Percentiles rank a stretch among this genome's conserved stretches.
phyloP scores from a whole-genome alignment of 176 grass and related monocot species.

The Ensete ventricosum region DNA sequence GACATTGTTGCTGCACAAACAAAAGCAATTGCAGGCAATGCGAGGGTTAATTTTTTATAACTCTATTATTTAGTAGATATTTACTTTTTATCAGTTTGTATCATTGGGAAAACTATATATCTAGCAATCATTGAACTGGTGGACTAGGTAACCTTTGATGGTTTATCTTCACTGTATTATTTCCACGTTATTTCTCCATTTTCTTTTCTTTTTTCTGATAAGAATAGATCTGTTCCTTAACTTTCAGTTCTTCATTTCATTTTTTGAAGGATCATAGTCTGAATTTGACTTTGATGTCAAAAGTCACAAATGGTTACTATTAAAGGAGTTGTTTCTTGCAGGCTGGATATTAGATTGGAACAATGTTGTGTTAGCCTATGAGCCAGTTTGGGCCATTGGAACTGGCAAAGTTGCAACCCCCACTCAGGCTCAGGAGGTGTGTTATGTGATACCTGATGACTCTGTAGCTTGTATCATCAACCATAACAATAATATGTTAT shows the following conservation, averaged over 20 bases:
- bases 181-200: too few species aligned
- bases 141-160: too few species aligned
- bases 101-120: too few species aligned
- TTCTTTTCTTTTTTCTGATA: too few species aligned
- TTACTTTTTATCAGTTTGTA: too few species aligned
- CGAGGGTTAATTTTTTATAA: background rate
- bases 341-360: slow-evolving; percentile 60
- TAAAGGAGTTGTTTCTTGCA: slow-evolving; percentile 23
- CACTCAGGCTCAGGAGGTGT: slow-evolving; percentile 73
- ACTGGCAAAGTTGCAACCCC: slow-evolving; percentile 82
- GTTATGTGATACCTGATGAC: background rate
- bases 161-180: too few species aligned
- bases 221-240: too few species aligned
- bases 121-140: too few species aligned
- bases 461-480: background rate
- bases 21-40: slow-evolving; percentile 67
- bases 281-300: background rate
- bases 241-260: too few species aligned
- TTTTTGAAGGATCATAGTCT: background rate
- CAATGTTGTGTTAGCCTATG: slow-evolving; percentile 80
- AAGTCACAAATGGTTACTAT: background rate
- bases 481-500: too few species aligned
- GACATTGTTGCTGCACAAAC: slow-evolving; percentile 64
- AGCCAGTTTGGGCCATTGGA: slow-evolving; percentile 94
- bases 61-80: too few species aligned